Conservation (phyloP, 148 eudicot species). For the Persicaria maculosa region DNA sequence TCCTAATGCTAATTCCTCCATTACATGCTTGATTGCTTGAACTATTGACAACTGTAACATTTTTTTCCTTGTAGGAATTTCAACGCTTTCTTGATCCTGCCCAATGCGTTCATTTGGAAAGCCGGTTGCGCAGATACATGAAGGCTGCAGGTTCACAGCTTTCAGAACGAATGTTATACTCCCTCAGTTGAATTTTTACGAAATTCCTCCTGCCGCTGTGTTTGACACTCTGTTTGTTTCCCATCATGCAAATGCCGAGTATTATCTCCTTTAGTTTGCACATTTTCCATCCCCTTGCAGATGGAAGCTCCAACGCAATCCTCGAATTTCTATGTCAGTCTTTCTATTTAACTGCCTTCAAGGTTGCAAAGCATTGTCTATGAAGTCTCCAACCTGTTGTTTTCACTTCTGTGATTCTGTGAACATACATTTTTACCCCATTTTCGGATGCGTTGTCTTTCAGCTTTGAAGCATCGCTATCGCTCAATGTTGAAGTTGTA, state of each 20-base stretch:
- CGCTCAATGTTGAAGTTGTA: background rate
- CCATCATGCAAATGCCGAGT: background rate
- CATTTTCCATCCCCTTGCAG: background rate
- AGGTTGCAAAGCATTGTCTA: slow-evolving; percentile 5
- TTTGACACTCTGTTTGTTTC: background rate
- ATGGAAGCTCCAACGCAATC: slow-evolving; percentile 1
- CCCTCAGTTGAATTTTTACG: slow-evolving; percentile 27
- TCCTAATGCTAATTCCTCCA: background rate
- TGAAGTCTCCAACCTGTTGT: background rate
- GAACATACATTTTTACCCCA: background rate
- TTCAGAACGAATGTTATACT: slow-evolving; percentile 61
- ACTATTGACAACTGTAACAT: background rate
- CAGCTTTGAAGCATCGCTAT: background rate
- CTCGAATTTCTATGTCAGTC: background rate
- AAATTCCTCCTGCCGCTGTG: background rate
- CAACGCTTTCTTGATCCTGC: slow-evolving; percentile 32
- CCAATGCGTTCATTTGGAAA: slow-evolving; percentile 33
- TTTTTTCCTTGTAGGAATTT: slow-evolving; percentile 47
- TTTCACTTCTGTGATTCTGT: background rate
- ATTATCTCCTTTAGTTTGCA: background rate
- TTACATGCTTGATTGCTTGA: background rate
- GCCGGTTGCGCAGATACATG: slow-evolving; percentile 43
- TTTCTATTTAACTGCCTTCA: background rate
- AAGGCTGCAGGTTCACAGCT: slow-evolving; percentile 63
- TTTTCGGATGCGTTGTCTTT: background rate